phyloP scores from a whole-genome alignment of 306 rosid species.

The Prunus padus region DNA sequence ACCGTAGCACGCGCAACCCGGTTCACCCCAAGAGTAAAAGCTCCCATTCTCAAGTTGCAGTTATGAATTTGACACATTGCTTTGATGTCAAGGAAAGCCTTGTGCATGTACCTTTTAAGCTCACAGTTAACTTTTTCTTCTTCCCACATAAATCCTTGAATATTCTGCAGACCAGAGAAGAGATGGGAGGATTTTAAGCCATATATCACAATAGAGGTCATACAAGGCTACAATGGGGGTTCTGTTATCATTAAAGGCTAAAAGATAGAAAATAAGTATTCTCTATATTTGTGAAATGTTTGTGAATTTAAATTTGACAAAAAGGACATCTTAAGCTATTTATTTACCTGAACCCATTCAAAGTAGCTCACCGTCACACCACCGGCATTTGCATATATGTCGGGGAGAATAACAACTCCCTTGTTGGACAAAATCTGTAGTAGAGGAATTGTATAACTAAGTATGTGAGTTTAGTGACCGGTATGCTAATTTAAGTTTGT shows the following conservation, averaged over 20 bases:
- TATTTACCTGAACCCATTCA: constrained; percentile 76
- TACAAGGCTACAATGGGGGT: neutral
- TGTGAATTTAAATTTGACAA: neutral
- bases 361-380: constrained; percentile 81
- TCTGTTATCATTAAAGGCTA: no score
- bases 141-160: constrained; percentile 88
- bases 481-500: neutral
- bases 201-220: neutral
- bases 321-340: neutral
- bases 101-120: constrained; percentile 64
- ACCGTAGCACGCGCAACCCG: constrained; percentile 70
- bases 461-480: no score
- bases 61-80: constrained; percentile 59
- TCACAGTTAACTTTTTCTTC: constrained; percentile 61
- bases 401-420: constrained; percentile 64
- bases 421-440: constrained; percentile 51
- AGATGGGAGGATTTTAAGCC: neutral
- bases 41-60: constrained; percentile 72
- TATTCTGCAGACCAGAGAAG: constrained; percentile 52
- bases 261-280: neutral
- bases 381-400: constrained; percentile 73
- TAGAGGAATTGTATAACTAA: constrained; percentile 3
- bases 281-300: no score
- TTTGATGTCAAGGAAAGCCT: constrained; percentile 56
- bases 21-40: constrained; percentile 67